phyloP scores from a whole-genome alignment of 352 stramenopile species.

The Pythium utonaiense region DNA sequence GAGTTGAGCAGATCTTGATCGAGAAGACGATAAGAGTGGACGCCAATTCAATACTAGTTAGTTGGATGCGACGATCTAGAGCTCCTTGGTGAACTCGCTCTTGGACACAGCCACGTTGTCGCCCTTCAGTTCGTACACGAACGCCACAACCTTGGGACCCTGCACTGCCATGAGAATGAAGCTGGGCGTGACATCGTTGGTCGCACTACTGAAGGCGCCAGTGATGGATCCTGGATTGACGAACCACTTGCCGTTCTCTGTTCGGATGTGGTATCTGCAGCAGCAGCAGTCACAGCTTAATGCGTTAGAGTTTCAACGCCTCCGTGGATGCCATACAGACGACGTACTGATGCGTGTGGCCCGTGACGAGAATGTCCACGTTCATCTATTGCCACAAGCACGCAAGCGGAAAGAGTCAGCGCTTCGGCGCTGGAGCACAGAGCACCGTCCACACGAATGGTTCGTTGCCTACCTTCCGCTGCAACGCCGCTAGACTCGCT shows the following conservation, averaged over 20 bases:
- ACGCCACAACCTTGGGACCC: conserved; percentile 94
- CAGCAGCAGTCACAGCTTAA: background rate
- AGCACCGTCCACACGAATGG: too few relatives aligned
- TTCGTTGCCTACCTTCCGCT: conserved; percentile 69
- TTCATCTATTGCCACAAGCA: conserved; percentile 86
- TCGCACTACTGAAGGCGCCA: conserved; percentile 89
- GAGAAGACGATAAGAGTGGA: background rate
- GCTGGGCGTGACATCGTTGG: conserved; percentile 85
- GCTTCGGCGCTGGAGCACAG: too few relatives aligned
- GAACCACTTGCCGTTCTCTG: conserved; percentile 94
- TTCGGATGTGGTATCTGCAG: conserved; percentile 82
- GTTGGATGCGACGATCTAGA: conserved; percentile 20
- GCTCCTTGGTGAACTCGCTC: conserved; percentile 82
- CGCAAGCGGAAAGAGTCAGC: background rate
- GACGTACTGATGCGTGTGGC: conserved; percentile 91
- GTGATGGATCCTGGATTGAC: conserved; percentile 98
- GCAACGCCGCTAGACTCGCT: conserved; percentile 79
- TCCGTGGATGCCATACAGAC: background rate
- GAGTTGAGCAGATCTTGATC: conserved; percentile 41
- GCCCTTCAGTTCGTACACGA: conserved; percentile 93
- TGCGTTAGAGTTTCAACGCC: too few relatives aligned
- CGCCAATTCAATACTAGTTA: background rate
- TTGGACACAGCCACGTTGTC: conserved; percentile 88
- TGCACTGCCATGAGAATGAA: conserved; percentile 99
- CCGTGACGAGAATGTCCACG: conserved; percentile 96